Conservation (phyloP, 148 eudicot genomes). For the Chenopodium berlandieri region DNA sequence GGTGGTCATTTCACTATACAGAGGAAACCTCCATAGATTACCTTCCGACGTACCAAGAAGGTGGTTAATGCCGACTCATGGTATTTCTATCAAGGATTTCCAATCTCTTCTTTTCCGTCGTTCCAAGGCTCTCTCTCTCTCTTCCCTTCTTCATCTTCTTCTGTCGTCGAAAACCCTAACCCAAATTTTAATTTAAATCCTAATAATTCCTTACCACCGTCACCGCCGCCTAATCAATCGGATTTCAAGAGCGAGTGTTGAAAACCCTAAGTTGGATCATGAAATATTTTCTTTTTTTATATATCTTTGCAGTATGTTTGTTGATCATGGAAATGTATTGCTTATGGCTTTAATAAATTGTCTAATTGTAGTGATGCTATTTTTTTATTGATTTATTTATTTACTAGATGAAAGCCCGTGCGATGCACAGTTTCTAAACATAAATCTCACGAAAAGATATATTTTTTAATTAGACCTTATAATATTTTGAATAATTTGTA, state of each 20-base stretch:
- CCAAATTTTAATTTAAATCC: background rate
- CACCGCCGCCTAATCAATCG: background rate
- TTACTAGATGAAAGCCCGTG: too few relatives aligned
- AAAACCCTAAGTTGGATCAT: slow-evolving; percentile 24
- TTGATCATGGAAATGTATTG: too few relatives aligned
- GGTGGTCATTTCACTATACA: slow-evolving; percentile 86
- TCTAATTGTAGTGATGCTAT: too few relatives aligned
- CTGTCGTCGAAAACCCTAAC: slow-evolving; percentile 1
- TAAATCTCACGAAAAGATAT: too few relatives aligned
- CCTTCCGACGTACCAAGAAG: slow-evolving; percentile 55
- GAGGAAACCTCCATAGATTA: slow-evolving; percentile 79
- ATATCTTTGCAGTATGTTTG: too few relatives aligned
- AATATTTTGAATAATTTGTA: too few relatives aligned
- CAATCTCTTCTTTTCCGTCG: slow-evolving; percentile 63
- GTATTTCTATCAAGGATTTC: slow-evolving; percentile 60
- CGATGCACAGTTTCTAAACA: too few relatives aligned
- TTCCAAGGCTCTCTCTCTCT: slow-evolving; percentile 57
- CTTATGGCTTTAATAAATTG: too few relatives aligned
- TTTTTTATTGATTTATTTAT: too few relatives aligned
- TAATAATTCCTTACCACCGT: background rate
- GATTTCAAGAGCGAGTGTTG: background rate
- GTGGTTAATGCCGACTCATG: slow-evolving; percentile 60
- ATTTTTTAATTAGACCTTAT: too few relatives aligned
- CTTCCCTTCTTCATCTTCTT: slow-evolving; percentile 36
- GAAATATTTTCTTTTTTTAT: background rate